Evolutionary conservation across 1,139 yeast genomes (phyloP).

Genomic region (Geotrichum reessii): DNA sequence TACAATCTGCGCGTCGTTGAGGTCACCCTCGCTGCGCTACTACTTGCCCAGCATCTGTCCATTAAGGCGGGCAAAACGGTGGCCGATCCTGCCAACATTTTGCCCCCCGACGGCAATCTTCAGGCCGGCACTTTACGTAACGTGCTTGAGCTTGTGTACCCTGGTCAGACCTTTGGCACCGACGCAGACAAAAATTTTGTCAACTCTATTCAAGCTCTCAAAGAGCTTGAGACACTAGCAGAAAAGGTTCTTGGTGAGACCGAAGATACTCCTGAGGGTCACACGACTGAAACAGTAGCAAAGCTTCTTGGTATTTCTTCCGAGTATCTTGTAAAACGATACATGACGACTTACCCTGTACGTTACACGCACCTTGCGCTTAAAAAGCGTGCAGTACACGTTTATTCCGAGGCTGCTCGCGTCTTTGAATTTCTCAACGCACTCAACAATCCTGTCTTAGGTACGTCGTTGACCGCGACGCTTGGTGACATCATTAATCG

Average conservation of each 20-base stretch:
- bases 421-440: slow-evolving; percentile 49
- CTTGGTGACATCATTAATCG: slow-evolving; percentile 57
- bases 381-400: slow-evolving; percentile 58
- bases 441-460: slow-evolving; percentile 14
- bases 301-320: slow-evolving; percentile 40
- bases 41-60: slow-evolving; percentile 44
- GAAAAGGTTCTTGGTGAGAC: slow-evolving; percentile 32
- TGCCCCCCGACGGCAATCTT: slow-evolving; percentile 51
- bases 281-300: slow-evolving; percentile 49
- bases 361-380: slow-evolving; percentile 51
- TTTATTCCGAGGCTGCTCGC: slow-evolving; percentile 56
- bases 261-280: slow-evolving; percentile 40
- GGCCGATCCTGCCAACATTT: slow-evolving; percentile 16
- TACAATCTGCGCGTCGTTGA: slow-evolving; percentile 50
- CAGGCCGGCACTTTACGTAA: slow-evolving; percentile 62
- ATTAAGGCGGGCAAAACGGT: slow-evolving; percentile 27
- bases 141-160: slow-evolving; percentile 44
- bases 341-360: slow-evolving; percentile 53
- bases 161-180: slow-evolving; percentile 9
- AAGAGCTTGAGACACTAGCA: slow-evolving; percentile 41
- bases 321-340: slow-evolving; percentile 44
- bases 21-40: slow-evolving; percentile 17
- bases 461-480: slow-evolving; percentile 23
- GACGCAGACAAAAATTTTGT: slow-evolving; percentile 4
- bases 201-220: slow-evolving; percentile 32